These are phyloP conservation scores for Colletotrichum truncatum DNA, from an alignment of 2,329 filamentous ascomycete genomes.

Conservation along the genomic window DNA sequence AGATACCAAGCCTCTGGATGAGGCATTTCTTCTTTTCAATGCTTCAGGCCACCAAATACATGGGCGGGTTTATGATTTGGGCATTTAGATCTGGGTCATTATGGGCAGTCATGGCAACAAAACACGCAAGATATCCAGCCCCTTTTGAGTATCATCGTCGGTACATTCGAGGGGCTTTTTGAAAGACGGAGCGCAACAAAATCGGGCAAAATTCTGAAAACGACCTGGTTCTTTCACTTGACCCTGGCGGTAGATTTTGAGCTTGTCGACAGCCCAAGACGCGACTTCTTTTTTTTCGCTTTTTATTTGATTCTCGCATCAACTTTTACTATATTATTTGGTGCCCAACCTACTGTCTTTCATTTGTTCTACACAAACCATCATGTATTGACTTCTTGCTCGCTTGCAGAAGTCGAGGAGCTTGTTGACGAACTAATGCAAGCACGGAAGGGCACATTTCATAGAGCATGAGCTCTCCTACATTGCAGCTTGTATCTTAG, in stretches of 20 bases:
- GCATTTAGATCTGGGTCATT: slow-evolving; percentile 25
- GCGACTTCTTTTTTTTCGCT: background rate
- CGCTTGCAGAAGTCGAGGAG: background rate
- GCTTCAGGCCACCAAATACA: slow-evolving; percentile 13
- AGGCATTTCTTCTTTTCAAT: slow-evolving; percentile 30
- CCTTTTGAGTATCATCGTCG: background rate
- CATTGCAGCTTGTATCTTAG: slow-evolving; percentile 21
- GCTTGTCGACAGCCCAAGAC: background rate
- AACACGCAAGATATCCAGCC: slow-evolving; percentile 27
- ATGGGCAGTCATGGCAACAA: slow-evolving; percentile 26
- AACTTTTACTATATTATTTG: slow-evolving; percentile 22
- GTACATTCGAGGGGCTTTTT: background rate
- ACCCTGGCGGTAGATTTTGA: background rate
- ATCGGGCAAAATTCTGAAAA: background rate
- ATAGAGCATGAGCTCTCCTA: slow-evolving; percentile 4
- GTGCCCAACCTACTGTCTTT: slow-evolving; percentile 5
- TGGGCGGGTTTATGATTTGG: slow-evolving; percentile 26
- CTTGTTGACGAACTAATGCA: slow-evolving; percentile 15
- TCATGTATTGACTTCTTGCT: background rate
- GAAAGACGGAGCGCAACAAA: background rate
- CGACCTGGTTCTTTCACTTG: background rate
- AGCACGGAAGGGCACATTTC: slow-evolving; percentile 1
- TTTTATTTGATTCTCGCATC: slow-evolving; percentile 18
- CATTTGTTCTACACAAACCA: slow-evolving; percentile 15
- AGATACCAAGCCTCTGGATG: slow-evolving; percentile 32